Evolutionary conservation across 169 alveolate genomes (phyloP), one percentile per base, ranked within the genome.

Genomic region (Miamiensis avidus): DNA sequence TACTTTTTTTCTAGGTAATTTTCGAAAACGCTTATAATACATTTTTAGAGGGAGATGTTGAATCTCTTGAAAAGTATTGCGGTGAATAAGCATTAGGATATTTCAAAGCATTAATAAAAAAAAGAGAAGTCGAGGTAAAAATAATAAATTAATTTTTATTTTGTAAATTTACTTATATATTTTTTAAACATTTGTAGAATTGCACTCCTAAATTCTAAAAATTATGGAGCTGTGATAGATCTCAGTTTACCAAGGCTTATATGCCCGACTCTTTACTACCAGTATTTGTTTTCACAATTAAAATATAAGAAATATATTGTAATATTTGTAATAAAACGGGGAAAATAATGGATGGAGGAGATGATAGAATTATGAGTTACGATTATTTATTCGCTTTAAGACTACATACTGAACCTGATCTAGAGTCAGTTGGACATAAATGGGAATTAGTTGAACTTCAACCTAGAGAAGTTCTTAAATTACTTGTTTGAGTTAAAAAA

Each of bases 371-470:
- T 28, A 82, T 82, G 87, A 34, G 82, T 0, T 34, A 74, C 49
- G 87, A 82, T 82, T 82, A 73, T 75, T 73, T 74, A 82, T 82
- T 82, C 74, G 87, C 82, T 20, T 31, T 82, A 32, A 82, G 82
- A 74, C 82, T 81, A 32, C 87, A 82, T 74, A 34, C 73, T 29
- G 75, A 75, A 29, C 87, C 87, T 1, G 15, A 25, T 28, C 33
- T 64, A 25, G 87, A 82, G 15, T 64, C 74, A 28, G 74, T 73
- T 74, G 87, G 87, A 1, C 87, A 82, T 49, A 74, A 65, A 29
- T 82, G 87, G 87, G 87, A 82, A 82, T 74, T 82, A 81, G 34
- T 82, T 25, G 87, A 82, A 82, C 26, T 82, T 29, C 34, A 82
- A 74, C 87, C 87, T 31, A 73, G 74, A 74, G 31, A 74, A 75